Base-by-base conservation (phyloP, 2,329 filamentous ascomycete species). In the Colletotrichum tropicicola region DNA sequence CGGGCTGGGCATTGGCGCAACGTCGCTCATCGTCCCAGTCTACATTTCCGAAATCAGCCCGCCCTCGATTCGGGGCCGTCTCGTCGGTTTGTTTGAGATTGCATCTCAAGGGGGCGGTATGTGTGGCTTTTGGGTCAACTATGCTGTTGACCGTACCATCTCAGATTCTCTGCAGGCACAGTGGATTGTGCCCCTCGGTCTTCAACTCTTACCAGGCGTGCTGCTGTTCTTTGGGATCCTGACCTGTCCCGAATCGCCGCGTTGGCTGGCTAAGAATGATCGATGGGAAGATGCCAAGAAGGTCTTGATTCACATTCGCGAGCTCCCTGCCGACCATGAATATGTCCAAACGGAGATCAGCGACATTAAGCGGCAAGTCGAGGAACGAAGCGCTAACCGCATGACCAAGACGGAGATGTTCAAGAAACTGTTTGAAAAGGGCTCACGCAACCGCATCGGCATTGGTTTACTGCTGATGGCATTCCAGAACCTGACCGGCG, bases 1-100 rank as follows among this genome's bases (percentile, higher is more conserved):
- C 13, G 84, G 84, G 1, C 82, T 82, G 72, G 83, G 83, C 6
- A 78, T 86, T 37, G 85, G 83, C 6, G 69, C 83, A 6, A 74
- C 83, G 47, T 81, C 79, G 10, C 83, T 85, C 73, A 79, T 82
- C 25, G 83, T 88, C 3, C 86, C 86, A 2, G 80, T 88, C 41
- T 89, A 88, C 71, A 83, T 87, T 51, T 83, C 85, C 1, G 86
- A 89, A 71, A 83, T 82, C 69, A 82, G 85, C 0, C 83, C 85
- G 68, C 81, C 85, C 0, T 79, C 79, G 12, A 83, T 79, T 45
- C 79, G 86, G 71, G 85, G 84, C 69, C 72, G 83, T 19, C 81
- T 85, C 15, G 81, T 85, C 27, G 82, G 83, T 27, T 72, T 85
- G 6, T 81, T 82, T 2, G 82, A 85, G 65, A 81, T 85, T 59